These are phyloP conservation scores for Xylariaceae sp. DNA, from an alignment of 2,329 filamentous ascomycete species.

Conservation along the genomic window DNA sequence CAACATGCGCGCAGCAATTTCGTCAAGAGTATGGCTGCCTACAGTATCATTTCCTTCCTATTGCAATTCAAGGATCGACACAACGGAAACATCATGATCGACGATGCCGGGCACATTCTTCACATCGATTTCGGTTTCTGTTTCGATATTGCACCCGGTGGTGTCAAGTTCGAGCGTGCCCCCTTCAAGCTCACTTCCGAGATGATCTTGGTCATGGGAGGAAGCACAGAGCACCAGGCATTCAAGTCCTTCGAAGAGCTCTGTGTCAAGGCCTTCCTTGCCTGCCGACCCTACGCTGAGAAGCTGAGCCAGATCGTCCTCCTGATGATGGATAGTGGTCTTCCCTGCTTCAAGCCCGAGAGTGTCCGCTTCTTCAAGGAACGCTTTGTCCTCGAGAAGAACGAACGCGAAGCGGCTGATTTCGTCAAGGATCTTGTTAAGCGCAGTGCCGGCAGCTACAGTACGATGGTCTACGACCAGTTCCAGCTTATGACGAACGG, in stretches of 20 bases:
- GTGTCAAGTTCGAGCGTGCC: slow-evolving; percentile 94
- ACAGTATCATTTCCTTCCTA: slow-evolving; percentile 93
- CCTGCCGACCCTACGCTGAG: slow-evolving; percentile 76
- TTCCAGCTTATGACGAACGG: slow-evolving; percentile 97
- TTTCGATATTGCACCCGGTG: slow-evolving; percentile 96
- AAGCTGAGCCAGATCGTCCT: slow-evolving; percentile 86
- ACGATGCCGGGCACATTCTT: slow-evolving; percentile 92
- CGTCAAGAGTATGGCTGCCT: slow-evolving; percentile 98
- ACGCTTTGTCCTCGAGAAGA: slow-evolving; percentile 87
- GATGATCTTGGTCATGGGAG: slow-evolving; percentile 99
- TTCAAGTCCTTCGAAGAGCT: slow-evolving; percentile 97
- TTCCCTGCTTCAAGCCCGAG: slow-evolving; percentile 97
- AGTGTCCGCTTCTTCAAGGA: slow-evolving; percentile 89
- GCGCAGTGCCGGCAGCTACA: slow-evolving; percentile 86
- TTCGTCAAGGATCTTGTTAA: slow-evolving; percentile 86
- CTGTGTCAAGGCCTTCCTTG: slow-evolving; percentile 91
- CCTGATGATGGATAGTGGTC: slow-evolving; percentile 90
- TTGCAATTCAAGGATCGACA: slow-evolving; percentile 98
- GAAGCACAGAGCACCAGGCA: slow-evolving; percentile 72
- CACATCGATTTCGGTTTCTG: slow-evolving; percentile 99
- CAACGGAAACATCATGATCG: slow-evolving; percentile 99
- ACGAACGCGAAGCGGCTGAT: slow-evolving; percentile 86
- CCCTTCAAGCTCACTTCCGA: slow-evolving; percentile 97
- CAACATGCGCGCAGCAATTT: slow-evolving; percentile 95
- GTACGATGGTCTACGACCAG: slow-evolving; percentile 92